Evolutionary conservation across 345 rosid species (phyloP), one percentile per base, ranked within the genome.

Genomic region (Heritiera littoralis): DNA sequence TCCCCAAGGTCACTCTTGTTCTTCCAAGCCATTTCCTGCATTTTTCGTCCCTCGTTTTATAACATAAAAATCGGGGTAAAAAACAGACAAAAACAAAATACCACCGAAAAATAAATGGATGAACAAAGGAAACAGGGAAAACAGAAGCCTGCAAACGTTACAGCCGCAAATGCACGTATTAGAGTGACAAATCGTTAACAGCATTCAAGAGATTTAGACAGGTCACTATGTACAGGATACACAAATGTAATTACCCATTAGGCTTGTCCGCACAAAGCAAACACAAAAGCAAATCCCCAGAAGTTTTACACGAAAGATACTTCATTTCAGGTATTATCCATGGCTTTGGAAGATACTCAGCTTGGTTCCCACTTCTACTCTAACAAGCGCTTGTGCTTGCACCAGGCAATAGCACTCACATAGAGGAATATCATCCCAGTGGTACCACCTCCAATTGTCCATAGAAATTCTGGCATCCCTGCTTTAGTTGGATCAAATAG

Each of bases 371-470:
- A 65, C 66, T 35, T 35, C 38, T 82, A 93, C 67, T 91, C 93
- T 43, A 96, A 86, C 81, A 96, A 81, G 23, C 97, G 87, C 88
- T 89, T 92, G 89, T 91, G 80, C 86, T 88, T 96, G 65, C 88
- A 92, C 97, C 95, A 94, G 54, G 97, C 94, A 74, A 96, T 91
- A 46, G 93, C 98, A 74, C 87, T 60, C 18, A 89, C 89, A 40
- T 94, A 96, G 3, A 94, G 86, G 85, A 89, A 85, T 51, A 96
- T 30, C 74, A 83, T 82, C 7, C 92, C 97, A 1, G 88, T 54
- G 54, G 89, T 51, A 74, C 97, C 86, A 46, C 97, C 98, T 28
- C 93, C 86, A 45, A 90, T 87, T 0, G 98, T 91, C 97, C 97
- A 92, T 3, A 89, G 58, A 75, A 92, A 91, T 81, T 81, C 83